Evolutionary conservation across 192 early-diverging fungal genomes (phyloP), one percentile per base, ranked within the genome.

Genomic region (Entomortierella lignicola): DNA sequence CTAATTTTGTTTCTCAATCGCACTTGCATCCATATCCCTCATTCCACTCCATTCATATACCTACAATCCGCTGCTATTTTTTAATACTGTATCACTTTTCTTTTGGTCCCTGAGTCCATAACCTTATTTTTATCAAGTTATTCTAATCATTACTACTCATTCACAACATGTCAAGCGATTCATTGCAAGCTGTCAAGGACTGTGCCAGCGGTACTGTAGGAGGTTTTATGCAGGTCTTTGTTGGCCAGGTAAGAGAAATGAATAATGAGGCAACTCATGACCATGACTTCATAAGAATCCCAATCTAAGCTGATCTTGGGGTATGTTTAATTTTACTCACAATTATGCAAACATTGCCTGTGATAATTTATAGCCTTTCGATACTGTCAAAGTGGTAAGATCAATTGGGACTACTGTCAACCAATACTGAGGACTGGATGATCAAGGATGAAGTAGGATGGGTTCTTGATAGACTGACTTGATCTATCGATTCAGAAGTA

Each of bases 311-410:
- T 47, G 44, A 47, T 47, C 44, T 47, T 47, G 20, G 44, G 15
- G 20, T 20, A 6, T 71, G 37, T 52, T 62, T 26, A 54, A 17
- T 31, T 62, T 59, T n/a, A n/a, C n/a, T n/a, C n/a, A 54, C 20
- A 42, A 11, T 54, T 6, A 29, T 34, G 12, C 31, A 7, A 39
- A 0, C 41, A 52, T 61, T 3, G 21, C 47, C 53, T 48, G 56
- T 66, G 23, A 68, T 8, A 23, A 63, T 27, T 8, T 43, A 23
- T 75, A 94, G 85, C 92, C 92, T 47, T 93, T 93, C 60, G 91
- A 94, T 72, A 94, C 92, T 1, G 88, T 92, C 69, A 94, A 94
- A 87, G 93, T 94, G 62, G 89, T 90, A 80, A 85, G 87, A 47
- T 47, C 44, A 20, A 20, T 5, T 20, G 60, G 42, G 53, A 29